Conservation (phyloP, 805 yeast species). For the Pichia membranifaciens region DNA sequence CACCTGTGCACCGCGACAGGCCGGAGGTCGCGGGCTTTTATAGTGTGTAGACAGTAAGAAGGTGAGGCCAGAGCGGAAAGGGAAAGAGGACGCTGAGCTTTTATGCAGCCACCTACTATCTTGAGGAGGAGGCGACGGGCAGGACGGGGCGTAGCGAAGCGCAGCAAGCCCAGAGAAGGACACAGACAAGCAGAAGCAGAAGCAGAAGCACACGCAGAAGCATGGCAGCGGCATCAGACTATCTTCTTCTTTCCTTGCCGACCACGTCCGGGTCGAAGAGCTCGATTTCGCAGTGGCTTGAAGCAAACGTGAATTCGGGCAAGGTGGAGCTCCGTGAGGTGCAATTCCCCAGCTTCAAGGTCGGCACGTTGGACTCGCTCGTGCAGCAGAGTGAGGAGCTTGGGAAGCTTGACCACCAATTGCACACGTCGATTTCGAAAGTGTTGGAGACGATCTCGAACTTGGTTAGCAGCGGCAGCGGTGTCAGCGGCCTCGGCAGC, state of each 20-base stretch:
- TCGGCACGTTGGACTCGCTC: conserved; percentile 89
- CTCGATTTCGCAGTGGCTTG: conserved; percentile 43
- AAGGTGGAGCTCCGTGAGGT: conserved; percentile 51
- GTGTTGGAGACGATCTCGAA: conserved; percentile 64
- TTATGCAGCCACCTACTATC: conserved; percentile 4
- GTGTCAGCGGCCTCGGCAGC: conserved; percentile 13
- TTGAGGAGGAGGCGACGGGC: neutral
- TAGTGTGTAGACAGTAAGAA: neutral
- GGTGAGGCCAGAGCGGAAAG: neutral
- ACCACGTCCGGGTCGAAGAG: conserved; percentile 24
- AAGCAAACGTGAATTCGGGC: conserved; percentile 50
- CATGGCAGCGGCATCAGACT: conserved; percentile 24
- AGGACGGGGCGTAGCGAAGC: neutral
- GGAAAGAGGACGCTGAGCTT: neutral
- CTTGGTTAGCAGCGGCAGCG: conserved; percentile 22
- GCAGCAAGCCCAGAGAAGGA: too few species aligned
- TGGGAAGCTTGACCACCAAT: conserved; percentile 72
- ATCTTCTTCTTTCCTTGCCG: conserved; percentile 28
- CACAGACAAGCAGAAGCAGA: too few species aligned
- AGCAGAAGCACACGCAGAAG: neutral
- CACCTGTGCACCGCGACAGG: conserved; percentile 8
- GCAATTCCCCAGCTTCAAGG: conserved; percentile 77
- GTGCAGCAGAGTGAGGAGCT: conserved; percentile 90
- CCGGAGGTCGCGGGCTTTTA: neutral
- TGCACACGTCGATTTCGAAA: conserved; percentile 63